phyloP scores from a whole-genome alignment of 2,329 filamentous ascomycete genomes.

The Capronia coronata region DNA sequence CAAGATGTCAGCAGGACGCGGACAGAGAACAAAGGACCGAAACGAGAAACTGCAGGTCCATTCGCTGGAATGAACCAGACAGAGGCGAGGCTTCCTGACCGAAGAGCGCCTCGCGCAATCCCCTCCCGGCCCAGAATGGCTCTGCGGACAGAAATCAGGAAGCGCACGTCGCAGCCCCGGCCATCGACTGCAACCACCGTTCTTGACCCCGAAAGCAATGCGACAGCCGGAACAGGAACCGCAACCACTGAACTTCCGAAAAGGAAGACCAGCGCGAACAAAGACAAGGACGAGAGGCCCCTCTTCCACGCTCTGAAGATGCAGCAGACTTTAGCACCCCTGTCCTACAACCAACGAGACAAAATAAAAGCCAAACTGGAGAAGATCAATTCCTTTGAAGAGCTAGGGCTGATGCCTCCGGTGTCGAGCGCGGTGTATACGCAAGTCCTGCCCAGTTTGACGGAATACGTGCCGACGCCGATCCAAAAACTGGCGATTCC shows the following conservation, averaged over 20 bases:
- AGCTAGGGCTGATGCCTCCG: conserved; percentile 67
- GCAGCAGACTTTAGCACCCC: conserved; percentile 69
- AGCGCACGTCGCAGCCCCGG: neutral
- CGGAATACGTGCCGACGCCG: conserved; percentile 74
- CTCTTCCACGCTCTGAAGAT: conserved; percentile 84
- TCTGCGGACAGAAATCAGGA: conserved; percentile 12
- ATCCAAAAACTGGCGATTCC: conserved; percentile 87
- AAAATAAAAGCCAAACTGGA: conserved; percentile 56
- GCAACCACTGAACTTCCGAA: conserved; percentile 5
- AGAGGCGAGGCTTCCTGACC: conserved; percentile 12
- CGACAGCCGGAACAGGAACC: no score
- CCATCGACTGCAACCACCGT: neutral
- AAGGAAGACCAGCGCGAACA: conserved; percentile 29
- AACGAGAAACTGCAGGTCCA: conserved; percentile 45
- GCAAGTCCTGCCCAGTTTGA: conserved; percentile 68
- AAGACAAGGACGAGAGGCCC: conserved; percentile 44
- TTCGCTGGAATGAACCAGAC: conserved; percentile 53
- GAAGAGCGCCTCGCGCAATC: conserved; percentile 9
- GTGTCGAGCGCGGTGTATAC: conserved; percentile 64
- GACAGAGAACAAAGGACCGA: conserved; percentile 25
- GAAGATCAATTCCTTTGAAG: conserved; percentile 69
- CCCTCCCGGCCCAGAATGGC: conserved; percentile 12
- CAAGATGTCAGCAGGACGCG: conserved; percentile 31
- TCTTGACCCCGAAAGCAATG: no score
- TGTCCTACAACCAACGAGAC: conserved; percentile 66